Evolutionary conservation across 1,284 basidiomycete species (phyloP).

Genomic region (Ustanciosporium gigantosporum): DNA sequence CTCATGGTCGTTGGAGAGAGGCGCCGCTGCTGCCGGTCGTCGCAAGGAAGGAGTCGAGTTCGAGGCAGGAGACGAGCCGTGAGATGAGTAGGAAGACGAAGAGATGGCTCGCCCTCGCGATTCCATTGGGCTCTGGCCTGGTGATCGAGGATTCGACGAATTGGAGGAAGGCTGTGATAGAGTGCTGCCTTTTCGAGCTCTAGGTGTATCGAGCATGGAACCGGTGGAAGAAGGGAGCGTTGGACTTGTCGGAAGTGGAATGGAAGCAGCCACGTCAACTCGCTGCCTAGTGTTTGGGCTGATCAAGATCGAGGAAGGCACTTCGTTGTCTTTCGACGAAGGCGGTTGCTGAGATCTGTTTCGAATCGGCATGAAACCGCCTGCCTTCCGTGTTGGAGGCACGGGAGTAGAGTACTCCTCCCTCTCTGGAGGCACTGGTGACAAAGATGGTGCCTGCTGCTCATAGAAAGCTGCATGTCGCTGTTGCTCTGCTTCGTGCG

Average conservation of each 20-base stretch:
- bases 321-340: too few species aligned
- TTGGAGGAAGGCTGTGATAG: constrained; percentile 7
- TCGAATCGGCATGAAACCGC: constrained; percentile 23
- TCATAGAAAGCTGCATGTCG: too few species aligned
- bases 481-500: constrained; percentile 6
- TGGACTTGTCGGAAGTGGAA: constrained; percentile 31
- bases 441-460: too few species aligned
- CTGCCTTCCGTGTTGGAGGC: constrained; percentile 7
- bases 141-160: constrained; percentile 14
- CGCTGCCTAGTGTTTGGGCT: constrained; percentile 24
- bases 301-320: constrained; percentile 10
- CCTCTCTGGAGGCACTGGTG: too few species aligned
- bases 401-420: constrained; percentile 25
- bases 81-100: constrained; percentile 27
- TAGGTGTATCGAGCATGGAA: constrained; percentile 3
- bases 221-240: constrained; percentile 1
- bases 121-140: constrained; percentile 9
- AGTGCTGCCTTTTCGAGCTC: constrained; percentile 6
- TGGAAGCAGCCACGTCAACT: constrained; percentile 19
- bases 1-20: too few species aligned
- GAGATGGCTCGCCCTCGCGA: constrained; percentile 21
- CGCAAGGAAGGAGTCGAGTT: background rate
- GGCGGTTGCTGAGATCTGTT: constrained; percentile 6
- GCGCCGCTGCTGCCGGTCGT: too few species aligned
- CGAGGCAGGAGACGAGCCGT: constrained; percentile 14